Conservation (phyloP, 2,329 filamentous ascomycete genomes). For the Tricladium varicosporioides region DNA sequence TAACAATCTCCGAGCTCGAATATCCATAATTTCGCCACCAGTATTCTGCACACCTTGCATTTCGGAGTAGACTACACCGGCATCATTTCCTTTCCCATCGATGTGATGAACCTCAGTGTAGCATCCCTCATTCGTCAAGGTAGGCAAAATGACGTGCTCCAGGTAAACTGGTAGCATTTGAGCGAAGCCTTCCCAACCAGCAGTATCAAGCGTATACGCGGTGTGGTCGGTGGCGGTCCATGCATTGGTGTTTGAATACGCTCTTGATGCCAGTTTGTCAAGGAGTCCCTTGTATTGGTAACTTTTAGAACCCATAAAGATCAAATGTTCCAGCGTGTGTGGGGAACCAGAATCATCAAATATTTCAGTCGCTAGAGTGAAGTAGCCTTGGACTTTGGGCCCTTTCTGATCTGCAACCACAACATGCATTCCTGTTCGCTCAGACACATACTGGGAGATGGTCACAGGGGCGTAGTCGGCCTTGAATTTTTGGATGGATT, state of each 20-base stretch:
- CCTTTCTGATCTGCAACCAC: constrained; percentile 89
- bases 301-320: constrained; percentile 89
- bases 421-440: constrained; percentile 90
- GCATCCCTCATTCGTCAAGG: constrained; percentile 87
- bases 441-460: constrained; percentile 94
- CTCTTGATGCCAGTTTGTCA: constrained; percentile 88
- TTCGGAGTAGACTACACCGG: constrained; percentile 95
- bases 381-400: constrained; percentile 94
- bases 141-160: constrained; percentile 89
- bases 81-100: constrained; percentile 90
- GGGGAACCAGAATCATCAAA: constrained; percentile 94
- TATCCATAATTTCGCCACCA: constrained; percentile 81
- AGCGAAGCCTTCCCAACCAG: constrained; percentile 95
- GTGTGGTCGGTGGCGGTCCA: constrained; percentile 98
- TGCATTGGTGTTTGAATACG: constrained; percentile 92
- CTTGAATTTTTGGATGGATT: constrained; percentile 79
- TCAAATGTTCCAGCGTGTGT: constrained; percentile 78
- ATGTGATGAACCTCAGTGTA: constrained; percentile 96
- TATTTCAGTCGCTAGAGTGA: constrained; percentile 94
- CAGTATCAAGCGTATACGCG: constrained; percentile 90
- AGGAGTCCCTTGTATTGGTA: constrained; percentile 94
- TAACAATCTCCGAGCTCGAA: constrained; percentile 73
- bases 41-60: constrained; percentile 96
- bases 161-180: constrained; percentile 93
- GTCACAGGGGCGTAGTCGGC: constrained; percentile 85